Evolutionary conservation across 441 rosid genomes (phyloP).

Genomic region (Populus hybrid): DNA sequence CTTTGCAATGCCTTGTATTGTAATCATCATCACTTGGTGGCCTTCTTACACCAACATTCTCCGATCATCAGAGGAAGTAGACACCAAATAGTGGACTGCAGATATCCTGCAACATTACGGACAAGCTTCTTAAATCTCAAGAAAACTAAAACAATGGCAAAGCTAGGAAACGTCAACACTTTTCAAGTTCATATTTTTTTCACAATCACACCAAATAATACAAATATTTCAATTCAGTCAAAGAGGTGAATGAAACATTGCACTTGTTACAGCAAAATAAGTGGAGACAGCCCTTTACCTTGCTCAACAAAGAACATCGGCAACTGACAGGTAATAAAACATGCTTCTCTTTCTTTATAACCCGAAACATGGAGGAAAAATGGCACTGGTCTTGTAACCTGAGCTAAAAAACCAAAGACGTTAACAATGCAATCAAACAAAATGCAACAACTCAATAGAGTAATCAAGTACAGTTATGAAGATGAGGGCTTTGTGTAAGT

Average conservation of each 20-base stretch:
- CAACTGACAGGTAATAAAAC: slow-evolving; percentile 60
- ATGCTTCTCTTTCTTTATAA: slow-evolving; percentile 63
- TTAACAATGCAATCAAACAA: not conserved
- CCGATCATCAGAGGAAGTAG: slow-evolving; percentile 64
- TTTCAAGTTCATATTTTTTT: not conserved
- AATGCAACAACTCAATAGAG: not conserved
- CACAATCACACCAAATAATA: not conserved
- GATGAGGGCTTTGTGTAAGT: not conserved
- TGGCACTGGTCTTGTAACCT: slow-evolving; percentile 60
- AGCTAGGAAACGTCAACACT: not conserved
- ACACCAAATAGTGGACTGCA: slow-evolving; percentile 75
- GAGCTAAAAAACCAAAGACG: slow-evolving; percentile 16
- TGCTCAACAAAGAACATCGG: slow-evolving; percentile 64
- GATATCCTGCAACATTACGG: slow-evolving; percentile 42
- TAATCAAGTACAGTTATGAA: slow-evolving; percentile 4
- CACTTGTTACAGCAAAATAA: not conserved
- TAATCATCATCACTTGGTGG: slow-evolving; percentile 65
- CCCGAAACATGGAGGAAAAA: slow-evolving; percentile 74
- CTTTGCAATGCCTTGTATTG: slow-evolving; percentile 60
- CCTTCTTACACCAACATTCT: slow-evolving; percentile 62
- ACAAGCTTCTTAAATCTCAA: not conserved
- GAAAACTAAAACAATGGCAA: slow-evolving; percentile 2
- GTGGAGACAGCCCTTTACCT: slow-evolving; percentile 33
- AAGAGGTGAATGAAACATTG: not conserved
- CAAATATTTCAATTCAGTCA: not conserved